Evolutionary conservation across 257 asterid species (phyloP), one percentile per base, ranked within the genome.

Genomic region (Solanum habrochaites): DNA sequence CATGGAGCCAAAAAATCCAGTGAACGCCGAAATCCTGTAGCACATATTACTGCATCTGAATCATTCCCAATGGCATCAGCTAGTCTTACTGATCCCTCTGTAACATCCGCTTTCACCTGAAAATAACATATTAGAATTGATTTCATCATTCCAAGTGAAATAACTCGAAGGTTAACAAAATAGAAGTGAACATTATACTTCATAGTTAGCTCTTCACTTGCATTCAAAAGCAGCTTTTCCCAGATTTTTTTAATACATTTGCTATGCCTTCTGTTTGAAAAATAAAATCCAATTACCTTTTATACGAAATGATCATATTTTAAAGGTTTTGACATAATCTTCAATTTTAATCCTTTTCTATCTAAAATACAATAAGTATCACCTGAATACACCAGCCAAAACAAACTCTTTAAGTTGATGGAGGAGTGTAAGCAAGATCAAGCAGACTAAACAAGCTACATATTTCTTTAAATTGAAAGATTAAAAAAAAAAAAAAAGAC

Each of bases 101-200:
- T 97, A 60, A 97, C 99, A 88, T 97, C 99, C 69, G 99, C 96
- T 90, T 93, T 93, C 86, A 95, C 97, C 99, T 97, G 91, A 85
- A 86, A 87, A 85, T 49, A 72, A 60, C 85, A 47, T 8, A 80
- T 5, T 49, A 5, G 11, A 16, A 47, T 43, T 10, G 85, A 80
- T 49, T 80, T 80, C 85, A 47, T 49, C 58, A 49, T 49, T 47
- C 16, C 58, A 49, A 49, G 58, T 49, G 58, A 11, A 80, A 8
- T 80, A 47, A 78, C 37, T 80, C 43, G 1, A 29, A 27, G 37
- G n/a, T 1, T 0, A 16, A 73, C 29, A 73, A 37, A 37, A 37
- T 37, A 2, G 2, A 78, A 78, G 9, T 25, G 40, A 25, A 25
- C 83, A 77, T 37, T 73, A 21, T 35, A 27, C 64, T 78, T 4